Evolutionary conservation across 805 yeast species (phyloP).

Genomic region (Yamadazyma paraphyllophila): DNA sequence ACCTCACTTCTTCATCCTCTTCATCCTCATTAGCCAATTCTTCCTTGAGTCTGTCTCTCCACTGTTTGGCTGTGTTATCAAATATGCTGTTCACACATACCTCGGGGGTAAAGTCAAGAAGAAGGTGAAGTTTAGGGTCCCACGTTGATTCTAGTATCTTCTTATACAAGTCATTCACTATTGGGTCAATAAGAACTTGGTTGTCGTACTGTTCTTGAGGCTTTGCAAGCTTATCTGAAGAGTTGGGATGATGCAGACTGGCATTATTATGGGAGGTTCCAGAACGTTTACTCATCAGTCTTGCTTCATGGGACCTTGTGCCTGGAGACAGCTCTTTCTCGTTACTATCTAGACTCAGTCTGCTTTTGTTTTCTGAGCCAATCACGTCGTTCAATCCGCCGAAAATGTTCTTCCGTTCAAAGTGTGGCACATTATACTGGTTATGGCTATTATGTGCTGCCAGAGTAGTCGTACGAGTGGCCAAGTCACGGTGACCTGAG

Average conservation of each 20-base stretch:
- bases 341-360: slow-evolving; percentile 5
- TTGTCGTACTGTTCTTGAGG: not conserved
- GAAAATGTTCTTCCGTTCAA: slow-evolving; percentile 44
- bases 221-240: too few relatives aligned
- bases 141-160: slow-evolving; percentile 58
- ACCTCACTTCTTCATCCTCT: slow-evolving; percentile 22
- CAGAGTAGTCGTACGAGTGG: slow-evolving; percentile 4
- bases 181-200: slow-evolving; percentile 43
- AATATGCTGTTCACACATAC: slow-evolving; percentile 76
- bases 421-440: slow-evolving; percentile 40
- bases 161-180: slow-evolving; percentile 49
- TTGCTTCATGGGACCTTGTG: too few relatives aligned
- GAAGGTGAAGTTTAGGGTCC: slow-evolving; percentile 50
- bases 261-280: too few relatives aligned
- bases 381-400: slow-evolving; percentile 46
- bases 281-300: too few relatives aligned
- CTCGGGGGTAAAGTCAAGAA: slow-evolving; percentile 58
- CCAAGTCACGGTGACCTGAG: slow-evolving; percentile 1
- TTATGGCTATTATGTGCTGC: not conserved
- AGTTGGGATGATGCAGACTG: too few relatives aligned
- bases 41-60: slow-evolving; percentile 15
- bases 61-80: slow-evolving; percentile 39
- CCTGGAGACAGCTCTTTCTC: not conserved
- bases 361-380: slow-evolving; percentile 10
- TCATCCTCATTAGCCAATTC: slow-evolving; percentile 17